Conservation (phyloP, 441 rosid genomes). For the Pelargonium fulgidum region DNA sequence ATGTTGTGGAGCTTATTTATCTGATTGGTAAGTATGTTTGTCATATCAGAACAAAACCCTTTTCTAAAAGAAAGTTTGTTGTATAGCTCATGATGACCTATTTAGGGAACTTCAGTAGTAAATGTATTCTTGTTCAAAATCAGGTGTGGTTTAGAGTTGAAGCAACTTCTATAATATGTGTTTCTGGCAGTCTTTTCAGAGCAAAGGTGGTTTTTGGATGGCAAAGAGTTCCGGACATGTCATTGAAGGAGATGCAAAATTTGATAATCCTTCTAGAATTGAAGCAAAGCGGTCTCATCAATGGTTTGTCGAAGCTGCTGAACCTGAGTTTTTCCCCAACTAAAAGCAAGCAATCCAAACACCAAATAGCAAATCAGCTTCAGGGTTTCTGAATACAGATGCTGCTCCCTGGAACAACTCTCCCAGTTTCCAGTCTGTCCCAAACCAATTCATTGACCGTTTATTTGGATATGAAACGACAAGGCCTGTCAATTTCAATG, state of each 20-base stretch:
- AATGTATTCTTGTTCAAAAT: neutral
- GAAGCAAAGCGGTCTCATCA: constrained; percentile 52
- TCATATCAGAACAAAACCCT: neutral
- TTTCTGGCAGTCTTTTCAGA: constrained; percentile 42
- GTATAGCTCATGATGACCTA: neutral
- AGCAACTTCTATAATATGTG: constrained; percentile 8
- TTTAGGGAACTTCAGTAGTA: neutral
- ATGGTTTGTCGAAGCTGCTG: constrained; percentile 48
- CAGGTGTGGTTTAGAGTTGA: neutral
- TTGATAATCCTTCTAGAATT: constrained; percentile 36
- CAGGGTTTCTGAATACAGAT: constrained; percentile 28
- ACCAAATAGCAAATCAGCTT: constrained; percentile 29
- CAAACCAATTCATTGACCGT: constrained; percentile 45
- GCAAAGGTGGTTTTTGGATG: constrained; percentile 48
- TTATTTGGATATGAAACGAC: constrained; percentile 44
- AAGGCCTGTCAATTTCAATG: constrained; percentile 41
- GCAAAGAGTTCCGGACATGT: constrained; percentile 36
- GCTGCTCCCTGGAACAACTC: constrained; percentile 46
- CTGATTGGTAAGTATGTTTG: neutral
- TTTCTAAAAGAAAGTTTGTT: neutral
- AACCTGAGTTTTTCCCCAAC: constrained; percentile 43
- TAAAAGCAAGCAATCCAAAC: constrained; percentile 53
- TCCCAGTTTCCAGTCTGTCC: constrained; percentile 42
- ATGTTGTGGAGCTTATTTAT: neutral
- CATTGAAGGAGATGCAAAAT: constrained; percentile 40